Evolutionary conservation across 2,329 filamentous ascomycete species (phyloP).

Genomic region (Niveomyces coronatus): DNA sequence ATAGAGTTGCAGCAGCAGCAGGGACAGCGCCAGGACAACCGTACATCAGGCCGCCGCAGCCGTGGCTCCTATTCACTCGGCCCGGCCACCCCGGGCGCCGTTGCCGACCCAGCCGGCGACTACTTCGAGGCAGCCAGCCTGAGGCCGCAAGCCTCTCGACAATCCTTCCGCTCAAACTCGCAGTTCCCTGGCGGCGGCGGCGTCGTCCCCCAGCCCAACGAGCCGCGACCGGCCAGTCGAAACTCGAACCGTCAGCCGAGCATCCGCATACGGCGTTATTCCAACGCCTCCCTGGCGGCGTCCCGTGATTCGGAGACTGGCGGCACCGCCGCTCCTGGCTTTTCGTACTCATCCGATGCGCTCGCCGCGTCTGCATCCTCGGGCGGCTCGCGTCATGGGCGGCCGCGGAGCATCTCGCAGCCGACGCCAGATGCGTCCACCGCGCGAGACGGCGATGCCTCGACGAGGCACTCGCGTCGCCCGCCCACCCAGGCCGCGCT

Average conservation of each 20-base stretch:
- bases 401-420: conserved; percentile 27
- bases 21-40: not conserved
- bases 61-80: conserved; percentile 2
- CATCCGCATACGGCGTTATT: conserved; percentile 9
- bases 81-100: conserved; percentile 1
- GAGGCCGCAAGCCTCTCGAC: conserved; percentile 2
- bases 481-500: conserved; percentile 24
- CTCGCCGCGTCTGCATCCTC: not conserved
- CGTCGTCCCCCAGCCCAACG: not conserved
- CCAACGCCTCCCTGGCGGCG: conserved; percentile 1
- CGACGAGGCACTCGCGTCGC: conserved; percentile 21
- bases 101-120: not conserved
- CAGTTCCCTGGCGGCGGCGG: not conserved
- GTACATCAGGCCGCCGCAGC: not conserved
- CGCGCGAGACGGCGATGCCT: conserved; percentile 11
- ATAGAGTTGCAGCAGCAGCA: conserved; percentile 2
- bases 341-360: not conserved
- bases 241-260: conserved; percentile 9
- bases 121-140: conserved; percentile 2
- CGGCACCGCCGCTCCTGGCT: not conserved
- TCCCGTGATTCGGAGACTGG: not conserved
- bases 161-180: conserved; percentile 4
- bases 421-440: conserved; percentile 19
- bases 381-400: conserved; percentile 15
- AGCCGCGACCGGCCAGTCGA: conserved; percentile 4